Conservation (phyloP, 2,329 filamentous ascomycete species). For the Hypoxylon sp. region DNA sequence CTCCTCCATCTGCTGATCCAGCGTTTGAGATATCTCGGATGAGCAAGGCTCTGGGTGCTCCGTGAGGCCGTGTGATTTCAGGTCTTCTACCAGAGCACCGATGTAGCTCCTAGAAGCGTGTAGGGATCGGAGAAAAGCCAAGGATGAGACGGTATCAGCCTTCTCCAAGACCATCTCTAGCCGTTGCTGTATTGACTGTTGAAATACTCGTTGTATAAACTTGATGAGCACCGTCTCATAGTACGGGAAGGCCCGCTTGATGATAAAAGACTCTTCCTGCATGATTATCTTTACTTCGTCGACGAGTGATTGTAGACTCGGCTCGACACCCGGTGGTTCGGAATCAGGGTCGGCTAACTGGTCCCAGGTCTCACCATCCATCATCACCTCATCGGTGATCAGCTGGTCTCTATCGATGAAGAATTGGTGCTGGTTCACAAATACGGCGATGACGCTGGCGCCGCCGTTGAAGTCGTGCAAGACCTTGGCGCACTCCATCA, state of each 20-base stretch:
- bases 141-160: constrained; percentile 86
- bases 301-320: constrained; percentile 87
- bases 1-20: constrained; percentile 79
- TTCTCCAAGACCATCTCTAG: constrained; percentile 96
- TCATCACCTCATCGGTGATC: constrained; percentile 82
- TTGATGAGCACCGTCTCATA: constrained; percentile 93
- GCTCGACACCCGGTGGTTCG: constrained; percentile 89
- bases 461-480: constrained; percentile 96
- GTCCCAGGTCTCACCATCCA: constrained; percentile 84
- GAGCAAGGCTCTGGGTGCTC: constrained; percentile 94
- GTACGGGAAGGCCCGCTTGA: constrained; percentile 94
- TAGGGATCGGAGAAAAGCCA: constrained; percentile 88
- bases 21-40: constrained; percentile 79
- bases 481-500: constrained; percentile 96
- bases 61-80: constrained; percentile 92
- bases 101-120: constrained; percentile 94
- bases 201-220: constrained; percentile 94
- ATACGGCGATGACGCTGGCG: constrained; percentile 91
- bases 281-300: constrained; percentile 96
- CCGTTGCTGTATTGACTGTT: constrained; percentile 96
- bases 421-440: constrained; percentile 99
- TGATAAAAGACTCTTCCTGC: constrained; percentile 96
- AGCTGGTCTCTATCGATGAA: constrained; percentile 97
- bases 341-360: constrained; percentile 92
- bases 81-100: constrained; percentile 83